Evolutionary conservation across 1,284 basidiomycete genomes (phyloP).

Genomic region (Ceratobasidium sp.): DNA sequence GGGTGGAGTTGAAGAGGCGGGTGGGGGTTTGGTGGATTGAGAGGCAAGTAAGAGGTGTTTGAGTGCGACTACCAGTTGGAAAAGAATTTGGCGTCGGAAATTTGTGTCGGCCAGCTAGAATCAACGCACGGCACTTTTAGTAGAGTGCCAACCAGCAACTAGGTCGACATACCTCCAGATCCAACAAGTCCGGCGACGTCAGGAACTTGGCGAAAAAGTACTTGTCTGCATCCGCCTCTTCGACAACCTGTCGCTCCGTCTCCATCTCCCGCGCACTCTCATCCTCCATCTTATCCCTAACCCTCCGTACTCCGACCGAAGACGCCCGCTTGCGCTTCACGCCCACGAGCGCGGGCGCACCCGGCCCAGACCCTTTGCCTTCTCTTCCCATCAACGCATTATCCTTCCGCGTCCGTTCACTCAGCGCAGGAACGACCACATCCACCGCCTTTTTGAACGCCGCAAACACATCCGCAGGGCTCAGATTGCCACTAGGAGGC

Average conservation of each 20-base stretch:
- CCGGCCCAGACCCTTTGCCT: conserved; percentile 51
- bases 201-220: conserved; percentile 94
- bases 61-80: conserved; percentile 85
- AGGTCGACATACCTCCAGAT: conserved; percentile 73
- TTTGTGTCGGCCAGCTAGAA: conserved; percentile 82
- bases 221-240: conserved; percentile 56
- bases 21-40: conserved; percentile 69
- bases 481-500: conserved; percentile 6
- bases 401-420: conserved; percentile 85
- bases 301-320: conserved; percentile 22
- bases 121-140: conserved; percentile 37
- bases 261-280: conserved; percentile 66
- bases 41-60: conserved; percentile 79
- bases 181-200: conserved; percentile 84
- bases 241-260: conserved; percentile 60
- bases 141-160: not conserved
- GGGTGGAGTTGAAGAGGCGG: conserved; percentile 58
- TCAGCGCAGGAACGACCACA: conserved; percentile 78
- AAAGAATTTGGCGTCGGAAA: conserved; percentile 90
- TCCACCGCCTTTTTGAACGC: conserved; percentile 75
- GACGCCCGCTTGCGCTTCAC: conserved; percentile 43
- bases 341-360: conserved; percentile 56
- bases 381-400: conserved; percentile 80
- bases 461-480: conserved; percentile 54
- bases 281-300: conserved; percentile 29